Base-by-base conservation (phyloP, 176 grass and related monocot species). In the Carex parvula region DNA sequence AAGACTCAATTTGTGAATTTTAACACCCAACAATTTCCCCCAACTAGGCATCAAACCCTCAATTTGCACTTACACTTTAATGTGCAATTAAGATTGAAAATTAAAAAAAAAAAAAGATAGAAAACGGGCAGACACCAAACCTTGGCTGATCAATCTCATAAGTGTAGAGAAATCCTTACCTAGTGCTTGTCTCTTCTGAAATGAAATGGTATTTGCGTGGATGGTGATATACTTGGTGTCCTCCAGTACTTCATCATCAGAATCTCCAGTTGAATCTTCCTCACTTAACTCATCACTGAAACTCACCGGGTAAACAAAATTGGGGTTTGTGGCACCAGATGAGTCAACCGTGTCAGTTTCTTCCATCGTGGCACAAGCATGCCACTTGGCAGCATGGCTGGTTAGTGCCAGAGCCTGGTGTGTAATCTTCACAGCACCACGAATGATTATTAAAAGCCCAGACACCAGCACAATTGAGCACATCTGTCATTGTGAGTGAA, bases 101-200 rank as follows among this genome's bases (percentile, higher is more conserved):
- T n/a, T n/a, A 60, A 48, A 6, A 42, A 42, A 42, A n/a, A n/a
- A 42, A 42, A 8, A 42, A 42, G 41, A 42, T 42, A 42, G 41
- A 42, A 42, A 17, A 76, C 11, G 55, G 10, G 72, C 12, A 32
- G 22, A 24, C 20, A 7, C 21, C 6, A 30, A 42, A 3, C 67
- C 20, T 50, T 57, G 52, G 14, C 37, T 56, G 73, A 78, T 33
- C 24, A 10, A 78, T 39, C 37, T 39, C 37, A 39, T 39, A 39
- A 39, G 5, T 39, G 37, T 39, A 39, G 37, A n/a, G n/a, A 39
- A 39, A 6, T 54, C 22, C 44, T 80, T 86, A 99, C 96, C 91
- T 80, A 99, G 80, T 13, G 96, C 96, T 81, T 99, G 96, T 55
- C 96, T 88, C 70, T 99, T 99, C 30, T 99, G 96, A 85, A 99